Percentiles rank a stretch among this genome's conserved stretches.
Conservation (phyloP, 768 basidiomycete genomes). For the Lenzites betulinus region DNA sequence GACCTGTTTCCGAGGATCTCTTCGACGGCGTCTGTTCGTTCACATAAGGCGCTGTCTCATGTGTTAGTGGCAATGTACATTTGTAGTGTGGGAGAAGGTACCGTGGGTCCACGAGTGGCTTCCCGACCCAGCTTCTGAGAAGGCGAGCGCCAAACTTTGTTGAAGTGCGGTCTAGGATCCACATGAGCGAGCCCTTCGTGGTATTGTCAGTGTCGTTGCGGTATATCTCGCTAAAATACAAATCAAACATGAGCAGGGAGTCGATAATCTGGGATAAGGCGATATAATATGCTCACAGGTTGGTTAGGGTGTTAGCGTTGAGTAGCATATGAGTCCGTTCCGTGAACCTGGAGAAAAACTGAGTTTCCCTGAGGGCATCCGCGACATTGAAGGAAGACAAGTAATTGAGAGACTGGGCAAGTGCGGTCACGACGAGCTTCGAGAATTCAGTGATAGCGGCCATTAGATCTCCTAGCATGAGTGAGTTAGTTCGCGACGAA, state of each 20-base stretch:
- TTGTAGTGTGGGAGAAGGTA: slow-evolving; percentile 30
- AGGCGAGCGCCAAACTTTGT: slow-evolving; percentile 88
- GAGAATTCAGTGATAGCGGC: slow-evolving; percentile 68
- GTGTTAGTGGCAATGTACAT: neutral
- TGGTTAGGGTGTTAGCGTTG: slow-evolving; percentile 83
- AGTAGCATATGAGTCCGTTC: slow-evolving; percentile 83
- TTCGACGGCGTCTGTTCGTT: slow-evolving; percentile 80
- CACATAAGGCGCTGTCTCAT: slow-evolving; percentile 70
- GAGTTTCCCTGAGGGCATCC: slow-evolving; percentile 73
- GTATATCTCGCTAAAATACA: slow-evolving; percentile 70
- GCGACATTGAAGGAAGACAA: slow-evolving; percentile 76
- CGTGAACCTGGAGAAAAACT: slow-evolving; percentile 79
- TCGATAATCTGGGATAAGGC: neutral
- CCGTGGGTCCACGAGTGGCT: slow-evolving; percentile 76
- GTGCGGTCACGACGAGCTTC: slow-evolving; percentile 64
- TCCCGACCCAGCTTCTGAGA: slow-evolving; percentile 83
- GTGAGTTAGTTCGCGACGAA: neutral
- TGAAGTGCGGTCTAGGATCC: slow-evolving; percentile 83
- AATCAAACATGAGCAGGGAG: neutral
- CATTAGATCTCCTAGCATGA: slow-evolving; percentile 54
- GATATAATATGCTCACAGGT: slow-evolving; percentile 48
- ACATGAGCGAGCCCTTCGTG: slow-evolving; percentile 74
- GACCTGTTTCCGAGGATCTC: slow-evolving; percentile 72
- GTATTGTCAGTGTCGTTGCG: slow-evolving; percentile 84
- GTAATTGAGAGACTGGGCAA: slow-evolving; percentile 73